Evolutionary conservation across 495 filamentous ascomycete genomes (phyloP).

Genomic region (Parmelia sp.): DNA sequence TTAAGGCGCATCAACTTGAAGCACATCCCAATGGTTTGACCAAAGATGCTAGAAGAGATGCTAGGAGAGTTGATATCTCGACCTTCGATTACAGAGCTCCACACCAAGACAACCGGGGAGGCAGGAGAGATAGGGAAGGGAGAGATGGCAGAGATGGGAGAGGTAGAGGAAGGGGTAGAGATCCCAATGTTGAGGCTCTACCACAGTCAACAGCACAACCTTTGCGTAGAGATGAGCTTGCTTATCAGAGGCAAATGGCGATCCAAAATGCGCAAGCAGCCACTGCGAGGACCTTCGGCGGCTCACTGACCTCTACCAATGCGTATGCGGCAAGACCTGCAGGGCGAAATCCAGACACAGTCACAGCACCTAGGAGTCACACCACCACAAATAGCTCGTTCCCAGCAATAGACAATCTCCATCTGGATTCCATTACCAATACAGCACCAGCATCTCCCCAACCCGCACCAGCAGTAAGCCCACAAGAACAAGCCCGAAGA

Average conservation of each 20-base stretch:
- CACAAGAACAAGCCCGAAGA: conserved; percentile 72
- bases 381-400: conserved; percentile 28
- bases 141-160: conserved; percentile 38
- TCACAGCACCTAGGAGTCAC: conserved; percentile 35
- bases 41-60: conserved; percentile 80
- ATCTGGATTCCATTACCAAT: conserved; percentile 33
- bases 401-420: conserved; percentile 38
- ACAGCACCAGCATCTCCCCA: conserved; percentile 25
- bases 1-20: conserved; percentile 81
- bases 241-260: conserved; percentile 88
- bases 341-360: conserved; percentile 30
- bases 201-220: conserved; percentile 76
- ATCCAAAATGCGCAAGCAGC: conserved; percentile 80
- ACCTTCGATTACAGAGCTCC: conserved; percentile 70
- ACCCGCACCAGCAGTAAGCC: conserved; percentile 37
- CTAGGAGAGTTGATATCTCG: conserved; percentile 78
- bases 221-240: conserved; percentile 77
- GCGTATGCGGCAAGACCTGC: conserved; percentile 42
- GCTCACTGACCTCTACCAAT: conserved; percentile 59
- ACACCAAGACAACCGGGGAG: conserved; percentile 59
- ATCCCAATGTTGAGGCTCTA: conserved; percentile 72
- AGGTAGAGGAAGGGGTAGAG: conserved; percentile 58
- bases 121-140: conserved; percentile 46
- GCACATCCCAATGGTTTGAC: conserved; percentile 68
- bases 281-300: conserved; percentile 72